Conservation (phyloP, 2,329 filamentous ascomycete species). For the Talaromyces sp. region DNA sequence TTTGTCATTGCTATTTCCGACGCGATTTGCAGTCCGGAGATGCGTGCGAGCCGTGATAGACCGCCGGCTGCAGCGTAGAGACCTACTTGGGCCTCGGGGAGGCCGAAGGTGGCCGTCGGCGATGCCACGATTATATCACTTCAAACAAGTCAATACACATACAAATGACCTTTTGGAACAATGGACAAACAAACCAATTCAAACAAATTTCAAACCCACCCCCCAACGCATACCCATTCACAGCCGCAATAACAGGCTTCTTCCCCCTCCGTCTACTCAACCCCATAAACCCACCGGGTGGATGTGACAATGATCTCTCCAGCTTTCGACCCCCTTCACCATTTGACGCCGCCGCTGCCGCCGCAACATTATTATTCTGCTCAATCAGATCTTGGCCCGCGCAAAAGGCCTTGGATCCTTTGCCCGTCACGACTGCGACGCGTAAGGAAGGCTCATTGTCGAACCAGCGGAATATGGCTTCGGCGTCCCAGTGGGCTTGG, state of each 20-base stretch:
- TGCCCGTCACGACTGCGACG: constrained; percentile 41
- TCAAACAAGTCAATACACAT: not conserved
- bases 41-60: constrained; percentile 60
- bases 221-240: constrained; percentile 71
- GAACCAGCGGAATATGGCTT: constrained; percentile 42
- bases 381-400: constrained; percentile 45
- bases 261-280: constrained; percentile 53
- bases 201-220: constrained; percentile 82
- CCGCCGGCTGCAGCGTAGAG: constrained; percentile 67
- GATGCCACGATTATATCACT: constrained; percentile 64
- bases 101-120: constrained; percentile 54
- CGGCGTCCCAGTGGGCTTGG: constrained; percentile 39
- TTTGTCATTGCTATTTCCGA: constrained; percentile 68
- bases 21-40: constrained; percentile 63
- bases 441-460: constrained; percentile 39
- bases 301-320: constrained; percentile 27
- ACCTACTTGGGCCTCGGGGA: constrained; percentile 67
- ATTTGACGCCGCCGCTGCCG: constrained; percentile 18
- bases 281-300: constrained; percentile 50
- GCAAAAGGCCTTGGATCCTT: constrained; percentile 42
- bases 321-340: not conserved
- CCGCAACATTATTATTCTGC: constrained; percentile 26
- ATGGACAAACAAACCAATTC: constrained; percentile 59
- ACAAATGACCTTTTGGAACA: not conserved
- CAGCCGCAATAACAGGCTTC: constrained; percentile 71